Evolutionary conservation across 2,329 filamentous ascomycete genomes (phyloP), one percentile per base, ranked within the genome.

Genomic region (Fusarium fujikuroi): DNA sequence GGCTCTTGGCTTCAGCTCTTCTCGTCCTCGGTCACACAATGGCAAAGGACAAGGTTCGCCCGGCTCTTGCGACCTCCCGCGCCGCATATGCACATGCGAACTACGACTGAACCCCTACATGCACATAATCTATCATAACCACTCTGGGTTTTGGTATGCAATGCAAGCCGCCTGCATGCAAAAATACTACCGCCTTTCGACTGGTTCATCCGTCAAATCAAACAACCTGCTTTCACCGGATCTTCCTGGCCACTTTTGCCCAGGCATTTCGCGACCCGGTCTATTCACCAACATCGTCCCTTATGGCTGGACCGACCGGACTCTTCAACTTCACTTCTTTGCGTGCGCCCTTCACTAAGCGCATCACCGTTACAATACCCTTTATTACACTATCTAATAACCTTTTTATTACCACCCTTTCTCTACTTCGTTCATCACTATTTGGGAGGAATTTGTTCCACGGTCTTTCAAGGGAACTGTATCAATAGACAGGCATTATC

Each of bases 401-500:
- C 46, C 18, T 58, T 49, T 63, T 56, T 52, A 53, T 25, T 28
- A 21, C 44, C 15, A 28, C 37, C 40, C 25, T 46, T 70, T 73
- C 60, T 73, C 53, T 69, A 56, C 60, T 69, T 72, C 62, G 63
- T 61, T 65, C 61, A 65, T 62, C 59, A 71, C 53, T 66, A 66
- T 75, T 72, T 74, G 74, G 73, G 71, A 69, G 73, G 76, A 70
- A 52, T 56, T 69, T 77, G 63, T 72, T 65, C 69, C 66, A 64
- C 60, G 50, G 62, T 60, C 53, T 75, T 74, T 70, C 57, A 70
- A 70, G 44, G 75, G 77, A 73, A 76, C 66, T 79, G 77, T 79
- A 78, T 70, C 70, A 76, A 50, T 78, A 78, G 75, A 78, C 70
- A 70, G 70, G 77, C 75, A 77, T 77, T 75, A 69, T 69, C 66